Evolutionary conservation across 2,329 filamentous ascomycete species (phyloP), one percentile per base, ranked within the genome.

Genomic region (Aspergillus amoenus): DNA sequence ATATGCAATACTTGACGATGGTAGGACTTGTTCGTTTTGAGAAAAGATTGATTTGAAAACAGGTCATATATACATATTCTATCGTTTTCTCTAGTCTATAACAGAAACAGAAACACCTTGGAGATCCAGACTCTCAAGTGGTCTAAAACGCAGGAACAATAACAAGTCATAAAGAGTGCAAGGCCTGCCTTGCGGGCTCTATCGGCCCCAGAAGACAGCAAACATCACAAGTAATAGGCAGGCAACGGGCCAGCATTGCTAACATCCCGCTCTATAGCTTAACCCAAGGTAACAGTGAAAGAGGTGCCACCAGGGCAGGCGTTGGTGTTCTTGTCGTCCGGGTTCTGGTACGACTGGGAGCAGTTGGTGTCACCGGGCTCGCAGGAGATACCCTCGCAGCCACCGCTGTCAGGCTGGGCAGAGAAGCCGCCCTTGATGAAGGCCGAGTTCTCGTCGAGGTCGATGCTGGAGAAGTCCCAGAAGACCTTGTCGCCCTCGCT

Each of bases 401-500:
- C 63, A 24, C 56, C 41, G 53, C 73, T 68, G 42, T 65, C 63
- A 30, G 71, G 67, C 24, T 51, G 57, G 11, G 70, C 69, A 9
- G 62, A 66, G 58, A 74, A 70, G 39, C 73, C 73, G 43, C 61
- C 65, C 22, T 69, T 54, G 51, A 67, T 66, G 65, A 76, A 76
- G 48, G 66, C 61, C 44, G 73, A 70, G 58, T 63, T 59, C 9
- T 60, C 32, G 34, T 60, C 58, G 64, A 72, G 68, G 62, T 76
- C 61, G 58, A 76, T 73, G 64, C 68, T 73, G 55, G 73, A 76
- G n/a, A 75, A 63, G 59, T 76, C 73, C 70, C 72, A 76, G 68
- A 62, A 75, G 62, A 76, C 68, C 27, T 65, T 72, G 41, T 70
- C 67, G 34, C 56, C 52, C 9, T 60, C 45, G 40, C 67, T 56